Percentiles rank a stretch among this genome's conserved stretches.
phyloP scores from a whole-genome alignment of 495 filamentous ascomycete species.

The Penicillium daleae region DNA sequence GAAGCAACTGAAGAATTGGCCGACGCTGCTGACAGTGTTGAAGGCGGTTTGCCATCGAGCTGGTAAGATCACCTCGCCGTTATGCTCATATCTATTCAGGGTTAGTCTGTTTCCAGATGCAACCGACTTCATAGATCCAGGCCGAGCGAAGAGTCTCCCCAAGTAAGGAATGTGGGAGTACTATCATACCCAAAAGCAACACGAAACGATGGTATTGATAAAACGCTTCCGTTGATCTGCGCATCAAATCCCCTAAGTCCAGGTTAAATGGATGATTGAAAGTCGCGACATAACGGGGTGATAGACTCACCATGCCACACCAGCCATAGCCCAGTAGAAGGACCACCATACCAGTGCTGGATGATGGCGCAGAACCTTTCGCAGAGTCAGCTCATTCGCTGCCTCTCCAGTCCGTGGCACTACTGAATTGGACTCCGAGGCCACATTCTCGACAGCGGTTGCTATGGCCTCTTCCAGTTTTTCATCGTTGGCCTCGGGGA shows the following conservation, averaged over 20 bases:
- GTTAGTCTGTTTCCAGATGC: neutral
- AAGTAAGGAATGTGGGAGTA: neutral
- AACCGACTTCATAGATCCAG: neutral
- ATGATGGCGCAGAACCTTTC: neutral
- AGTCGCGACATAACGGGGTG: neutral
- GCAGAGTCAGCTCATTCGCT: neutral
- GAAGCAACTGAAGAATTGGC: neutral
- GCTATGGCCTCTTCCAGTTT: neutral
- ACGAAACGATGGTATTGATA: neutral
- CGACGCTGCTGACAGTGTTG: neutral
- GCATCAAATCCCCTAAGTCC: neutral
- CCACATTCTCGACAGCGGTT: neutral
- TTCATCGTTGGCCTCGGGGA: neutral
- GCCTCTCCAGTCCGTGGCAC: neutral
- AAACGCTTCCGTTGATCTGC: neutral
- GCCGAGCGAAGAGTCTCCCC: neutral
- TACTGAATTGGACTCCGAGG: neutral
- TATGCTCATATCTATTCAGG: neutral
- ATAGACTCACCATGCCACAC: neutral
- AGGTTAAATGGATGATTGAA: neutral
- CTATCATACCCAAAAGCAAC: neutral
- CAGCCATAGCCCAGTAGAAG: neutral
- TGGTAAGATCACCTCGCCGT: neutral
- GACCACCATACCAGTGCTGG: neutral
- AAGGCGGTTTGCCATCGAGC: slow-evolving; percentile 1